These are phyloP conservation scores for Botryotinia convoluta DNA, from an alignment of 2,329 filamentous ascomycete species.

Conservation along the genomic window DNA sequence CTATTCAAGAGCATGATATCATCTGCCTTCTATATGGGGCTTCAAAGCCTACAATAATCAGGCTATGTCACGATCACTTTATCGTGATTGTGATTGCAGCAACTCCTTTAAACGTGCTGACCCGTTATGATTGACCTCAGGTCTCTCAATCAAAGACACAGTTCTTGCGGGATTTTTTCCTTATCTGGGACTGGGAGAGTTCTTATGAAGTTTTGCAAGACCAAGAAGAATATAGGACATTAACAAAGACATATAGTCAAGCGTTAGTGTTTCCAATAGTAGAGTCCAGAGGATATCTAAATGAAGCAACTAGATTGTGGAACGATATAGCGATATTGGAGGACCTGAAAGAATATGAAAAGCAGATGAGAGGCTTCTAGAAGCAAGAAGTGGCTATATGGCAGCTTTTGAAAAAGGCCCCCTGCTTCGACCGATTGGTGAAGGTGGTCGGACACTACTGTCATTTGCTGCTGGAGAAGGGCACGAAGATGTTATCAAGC, in stretches of 20 bases:
- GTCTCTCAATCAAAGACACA: accelerated
- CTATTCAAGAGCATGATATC: not conserved
- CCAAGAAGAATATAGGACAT: accelerated
- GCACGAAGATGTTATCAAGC: no score
- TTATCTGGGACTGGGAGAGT: not conserved
- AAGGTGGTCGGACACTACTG: not conserved
- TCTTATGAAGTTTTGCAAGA: accelerated
- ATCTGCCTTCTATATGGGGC: not conserved
- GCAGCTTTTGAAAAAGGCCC: no score
- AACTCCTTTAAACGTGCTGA: not conserved
- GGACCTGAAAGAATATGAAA: accelerated
- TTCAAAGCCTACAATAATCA: not conserved
- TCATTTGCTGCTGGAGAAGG: not conserved
- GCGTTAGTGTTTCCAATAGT: accelerated
- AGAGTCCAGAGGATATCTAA: accelerated
- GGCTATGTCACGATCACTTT: not conserved
- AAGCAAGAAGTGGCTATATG: no score
- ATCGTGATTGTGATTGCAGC: not conserved
- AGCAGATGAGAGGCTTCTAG: not conserved
- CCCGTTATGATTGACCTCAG: not conserved
- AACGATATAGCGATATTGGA: not conserved
- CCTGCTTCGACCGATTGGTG: no score
- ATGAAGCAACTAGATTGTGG: not conserved
- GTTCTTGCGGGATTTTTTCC: not conserved
- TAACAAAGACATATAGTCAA: not conserved